Evolutionary conservation across 2,329 filamentous ascomycete genomes (phyloP).

Genomic region (Cryphonectria carpinicola): DNA sequence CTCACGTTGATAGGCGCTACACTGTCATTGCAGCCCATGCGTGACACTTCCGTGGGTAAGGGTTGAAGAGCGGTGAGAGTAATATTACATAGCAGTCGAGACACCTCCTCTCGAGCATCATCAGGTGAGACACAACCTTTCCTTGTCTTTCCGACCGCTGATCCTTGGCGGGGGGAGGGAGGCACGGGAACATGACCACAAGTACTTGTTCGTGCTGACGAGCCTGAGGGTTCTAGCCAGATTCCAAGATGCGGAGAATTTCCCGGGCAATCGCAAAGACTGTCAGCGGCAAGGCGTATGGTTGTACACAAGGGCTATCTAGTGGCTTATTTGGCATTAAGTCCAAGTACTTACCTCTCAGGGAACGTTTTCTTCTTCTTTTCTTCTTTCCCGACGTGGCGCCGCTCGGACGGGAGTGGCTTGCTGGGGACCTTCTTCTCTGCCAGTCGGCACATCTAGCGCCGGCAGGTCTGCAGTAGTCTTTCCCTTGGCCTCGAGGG

Average conservation of each 20-base stretch:
- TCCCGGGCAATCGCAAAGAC: background rate
- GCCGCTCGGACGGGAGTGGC: slow-evolving; percentile 12
- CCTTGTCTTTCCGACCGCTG: background rate
- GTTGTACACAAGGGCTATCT: background rate
- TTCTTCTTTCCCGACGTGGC: background rate
- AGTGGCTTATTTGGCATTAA: background rate
- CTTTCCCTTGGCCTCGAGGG: background rate
- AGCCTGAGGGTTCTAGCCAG: background rate
- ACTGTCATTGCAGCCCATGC: background rate
- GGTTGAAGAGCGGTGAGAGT: slow-evolving; percentile 9
- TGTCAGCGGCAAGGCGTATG: background rate
- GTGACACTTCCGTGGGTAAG: slow-evolving; percentile 7
- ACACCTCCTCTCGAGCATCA: background rate
- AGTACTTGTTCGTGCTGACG: background rate
- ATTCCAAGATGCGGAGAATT: background rate
- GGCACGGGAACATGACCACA: background rate
- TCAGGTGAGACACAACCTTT: background rate
- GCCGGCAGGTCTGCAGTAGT: slow-evolving; percentile 14
- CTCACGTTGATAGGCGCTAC: slow-evolving; percentile 1
- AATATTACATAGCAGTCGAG: background rate
- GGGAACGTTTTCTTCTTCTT: background rate
- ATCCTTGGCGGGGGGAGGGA: background rate
- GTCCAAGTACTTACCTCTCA: background rate
- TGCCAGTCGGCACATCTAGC: slow-evolving; percentile 8
- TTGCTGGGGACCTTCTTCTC: background rate